Evolutionary conservation across 1,284 basidiomycete species (phyloP).

Genomic region (Tilletiopsis washingtonensis): DNA sequence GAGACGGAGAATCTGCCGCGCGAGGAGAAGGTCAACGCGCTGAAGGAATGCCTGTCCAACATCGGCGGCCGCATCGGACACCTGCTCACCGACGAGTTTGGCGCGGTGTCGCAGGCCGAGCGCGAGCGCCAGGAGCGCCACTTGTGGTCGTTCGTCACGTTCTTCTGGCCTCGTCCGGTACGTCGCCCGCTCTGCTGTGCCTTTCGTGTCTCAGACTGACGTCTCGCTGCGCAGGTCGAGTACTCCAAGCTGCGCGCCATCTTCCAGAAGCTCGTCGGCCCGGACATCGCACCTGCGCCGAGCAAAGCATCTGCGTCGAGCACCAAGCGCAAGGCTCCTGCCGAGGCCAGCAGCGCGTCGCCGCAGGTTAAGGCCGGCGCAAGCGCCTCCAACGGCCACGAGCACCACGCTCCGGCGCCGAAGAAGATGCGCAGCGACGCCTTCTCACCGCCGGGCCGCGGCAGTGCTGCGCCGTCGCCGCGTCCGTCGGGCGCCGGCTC

Average conservation of each 20-base stretch:
- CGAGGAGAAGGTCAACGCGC: constrained; percentile 86
- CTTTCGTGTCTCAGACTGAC: no score
- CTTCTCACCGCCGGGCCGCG: no score
- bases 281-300: not conserved
- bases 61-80: constrained; percentile 87
- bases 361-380: no score
- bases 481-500: no score
- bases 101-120: constrained; percentile 64
- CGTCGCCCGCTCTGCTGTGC: no score
- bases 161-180: constrained; percentile 92
- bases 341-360: no score
- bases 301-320: no score
- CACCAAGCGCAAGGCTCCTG: no score
- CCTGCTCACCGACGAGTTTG: constrained; percentile 64
- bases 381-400: no score
- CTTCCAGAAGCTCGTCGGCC: constrained; percentile 7
- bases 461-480: no score
- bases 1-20: constrained; percentile 77
- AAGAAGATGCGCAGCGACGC: no score
- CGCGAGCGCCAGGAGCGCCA: constrained; percentile 81
- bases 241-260: constrained; percentile 4
- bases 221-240: constrained; percentile 1
- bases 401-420: no score
- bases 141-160: constrained; percentile 74
- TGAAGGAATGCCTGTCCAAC: constrained; percentile 89